Conservation (phyloP, 306 rosid genomes). For the Fagus sylvatica region DNA sequence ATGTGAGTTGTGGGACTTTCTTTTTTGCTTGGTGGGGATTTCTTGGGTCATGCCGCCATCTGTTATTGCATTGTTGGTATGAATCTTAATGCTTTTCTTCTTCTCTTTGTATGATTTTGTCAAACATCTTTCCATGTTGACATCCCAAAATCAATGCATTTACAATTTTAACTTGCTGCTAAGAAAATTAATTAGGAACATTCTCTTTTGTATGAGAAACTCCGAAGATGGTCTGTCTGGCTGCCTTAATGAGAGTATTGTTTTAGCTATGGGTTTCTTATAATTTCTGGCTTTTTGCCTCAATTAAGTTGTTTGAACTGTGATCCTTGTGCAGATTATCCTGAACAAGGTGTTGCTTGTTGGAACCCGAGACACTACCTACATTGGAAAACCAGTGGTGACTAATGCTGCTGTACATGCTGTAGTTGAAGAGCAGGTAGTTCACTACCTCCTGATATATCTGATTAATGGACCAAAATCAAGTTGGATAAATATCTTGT, state of each 20-base stretch:
- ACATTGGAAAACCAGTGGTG: slow-evolving; percentile 90
- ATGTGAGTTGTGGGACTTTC: too few species aligned
- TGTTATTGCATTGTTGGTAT: too few species aligned
- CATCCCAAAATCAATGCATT: background rate
- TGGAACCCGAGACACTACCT: slow-evolving; percentile 74
- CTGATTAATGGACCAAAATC: background rate
- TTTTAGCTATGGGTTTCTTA: background rate
- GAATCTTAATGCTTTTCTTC: too few species aligned
- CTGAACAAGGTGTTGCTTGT: slow-evolving; percentile 88
- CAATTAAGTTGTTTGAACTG: slow-evolving; percentile 9
- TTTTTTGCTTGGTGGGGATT: too few species aligned
- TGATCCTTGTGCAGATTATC: slow-evolving; percentile 57
- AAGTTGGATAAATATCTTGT: too few species aligned
- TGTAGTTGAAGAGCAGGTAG: slow-evolving; percentile 94
- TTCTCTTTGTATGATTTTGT: too few species aligned
- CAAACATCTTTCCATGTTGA: background rate
- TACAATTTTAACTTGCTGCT: background rate
- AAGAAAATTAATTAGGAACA: too few species aligned
- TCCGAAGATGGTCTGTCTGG: background rate
- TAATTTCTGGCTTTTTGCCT: background rate
- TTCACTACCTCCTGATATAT: slow-evolving; percentile 10
- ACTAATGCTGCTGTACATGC: slow-evolving; percentile 96
- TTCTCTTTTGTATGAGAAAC: background rate
- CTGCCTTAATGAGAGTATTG: slow-evolving; percentile 8
- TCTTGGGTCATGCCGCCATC: too few species aligned